Conservation (phyloP, 108 stramenopile species). For the Nitzschia putrida region DNA sequence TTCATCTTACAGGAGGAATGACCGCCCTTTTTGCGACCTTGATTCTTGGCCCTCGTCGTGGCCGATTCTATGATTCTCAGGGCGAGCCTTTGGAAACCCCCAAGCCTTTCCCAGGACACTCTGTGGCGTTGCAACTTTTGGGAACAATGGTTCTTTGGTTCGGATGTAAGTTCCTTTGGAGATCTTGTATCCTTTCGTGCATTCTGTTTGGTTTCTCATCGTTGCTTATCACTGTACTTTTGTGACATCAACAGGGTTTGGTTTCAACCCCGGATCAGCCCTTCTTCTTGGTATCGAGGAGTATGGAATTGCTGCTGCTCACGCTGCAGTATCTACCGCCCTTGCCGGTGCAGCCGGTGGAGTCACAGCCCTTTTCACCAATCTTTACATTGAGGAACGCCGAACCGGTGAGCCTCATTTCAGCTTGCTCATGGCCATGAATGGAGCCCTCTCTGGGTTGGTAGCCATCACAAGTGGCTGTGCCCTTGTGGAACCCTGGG, state of each 20-base stretch:
- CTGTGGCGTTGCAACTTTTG: conserved; percentile 63
- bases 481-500: conserved; percentile 81
- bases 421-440: conserved; percentile 52
- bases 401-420: conserved; percentile 55
- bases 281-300: conserved; percentile 47
- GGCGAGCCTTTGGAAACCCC: conserved; percentile 58
- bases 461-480: conserved; percentile 88
- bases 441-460: conserved; percentile 71
- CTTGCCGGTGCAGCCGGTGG: conserved; percentile 59
- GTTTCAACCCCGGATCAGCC: conserved; percentile 92
- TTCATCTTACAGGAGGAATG: conserved; percentile 75
- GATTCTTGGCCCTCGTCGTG: conserved; percentile 55
- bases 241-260: conserved; percentile 68
- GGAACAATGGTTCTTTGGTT: conserved; percentile 87
- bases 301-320: conserved; percentile 57
- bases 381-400: conserved; percentile 44
- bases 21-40: conserved; percentile 61
- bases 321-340: conserved; percentile 78
- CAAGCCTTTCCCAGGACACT: conserved; percentile 67
- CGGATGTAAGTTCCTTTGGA: conserved; percentile 56
- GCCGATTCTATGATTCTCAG: conserved; percentile 54
- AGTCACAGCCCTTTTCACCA: conserved; percentile 50
- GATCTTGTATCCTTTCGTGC: neutral
- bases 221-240: neutral
- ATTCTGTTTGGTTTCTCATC: neutral